Conservation (phyloP, 345 rosid genomes). For the Gossypium raimondii region DNA sequence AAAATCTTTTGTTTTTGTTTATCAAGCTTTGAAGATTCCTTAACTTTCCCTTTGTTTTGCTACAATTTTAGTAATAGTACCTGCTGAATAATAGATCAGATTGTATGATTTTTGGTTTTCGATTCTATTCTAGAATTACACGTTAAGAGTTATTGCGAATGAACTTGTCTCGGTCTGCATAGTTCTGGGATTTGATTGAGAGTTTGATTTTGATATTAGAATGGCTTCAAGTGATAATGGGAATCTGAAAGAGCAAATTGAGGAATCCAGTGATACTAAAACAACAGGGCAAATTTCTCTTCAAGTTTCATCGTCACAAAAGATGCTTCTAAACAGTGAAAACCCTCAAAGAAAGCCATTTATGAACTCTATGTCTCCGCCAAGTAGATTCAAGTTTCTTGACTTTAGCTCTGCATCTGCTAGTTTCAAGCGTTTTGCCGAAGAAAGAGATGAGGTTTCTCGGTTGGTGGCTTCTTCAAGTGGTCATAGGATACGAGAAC, state of each 20-base stretch:
- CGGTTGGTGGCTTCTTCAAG: slow-evolving; percentile 51
- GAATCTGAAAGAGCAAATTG: slow-evolving; percentile 35
- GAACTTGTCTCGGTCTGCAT: background rate
- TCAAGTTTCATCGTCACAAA: slow-evolving; percentile 42
- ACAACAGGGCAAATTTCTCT: slow-evolving; percentile 28
- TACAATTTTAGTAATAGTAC: background rate
- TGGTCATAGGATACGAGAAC: slow-evolving; percentile 47
- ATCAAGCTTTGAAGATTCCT: background rate
- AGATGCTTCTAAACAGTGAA: slow-evolving; percentile 36
- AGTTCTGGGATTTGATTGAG: slow-evolving; percentile 1
- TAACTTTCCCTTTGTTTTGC: background rate
- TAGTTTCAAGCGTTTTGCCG: slow-evolving; percentile 56
- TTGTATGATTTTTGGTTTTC: background rate
- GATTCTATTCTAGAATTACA: slow-evolving; percentile 1
- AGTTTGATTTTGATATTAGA: slow-evolving; percentile 12
- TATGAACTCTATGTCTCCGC: slow-evolving; percentile 21
- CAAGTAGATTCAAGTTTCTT: slow-evolving; percentile 43
- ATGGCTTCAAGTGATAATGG: slow-evolving; percentile 48
- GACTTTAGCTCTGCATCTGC: slow-evolving; percentile 69
- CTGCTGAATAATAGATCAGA: background rate
- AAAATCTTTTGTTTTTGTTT: background rate
- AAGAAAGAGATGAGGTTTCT: slow-evolving; percentile 59
- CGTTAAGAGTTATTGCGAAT: background rate
- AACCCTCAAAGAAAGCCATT: slow-evolving; percentile 26
- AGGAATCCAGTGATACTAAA: slow-evolving; percentile 35